phyloP scores from a whole-genome alignment of 2,329 filamentous ascomycete genomes.

The Beauveria bassiana region DNA sequence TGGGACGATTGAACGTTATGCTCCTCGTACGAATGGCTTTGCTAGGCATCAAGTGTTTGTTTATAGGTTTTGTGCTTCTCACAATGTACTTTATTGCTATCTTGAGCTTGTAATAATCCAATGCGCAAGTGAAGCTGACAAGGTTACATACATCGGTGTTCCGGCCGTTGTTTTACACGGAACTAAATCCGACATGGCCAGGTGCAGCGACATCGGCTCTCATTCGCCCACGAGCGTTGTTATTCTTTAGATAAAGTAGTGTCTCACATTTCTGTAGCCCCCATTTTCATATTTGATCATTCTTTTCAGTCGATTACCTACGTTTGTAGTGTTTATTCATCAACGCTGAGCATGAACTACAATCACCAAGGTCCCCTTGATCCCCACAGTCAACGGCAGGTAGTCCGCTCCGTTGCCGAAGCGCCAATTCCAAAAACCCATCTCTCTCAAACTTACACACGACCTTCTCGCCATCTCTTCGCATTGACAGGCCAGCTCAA shows the following conservation, averaged over 20 bases:
- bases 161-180: background rate
- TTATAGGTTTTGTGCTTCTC: background rate
- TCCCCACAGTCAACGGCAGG: background rate
- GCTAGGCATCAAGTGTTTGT: background rate
- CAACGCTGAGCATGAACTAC: background rate
- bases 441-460: constrained; percentile 3
- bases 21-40: background rate
- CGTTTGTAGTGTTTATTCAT: background rate
- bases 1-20: background rate
- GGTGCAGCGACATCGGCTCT: background rate
- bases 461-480: background rate
- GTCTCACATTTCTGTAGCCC: background rate
- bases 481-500: background rate
- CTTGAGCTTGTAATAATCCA: background rate
- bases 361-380: background rate
- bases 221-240: background rate
- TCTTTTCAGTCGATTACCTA: background rate
- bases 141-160: background rate
- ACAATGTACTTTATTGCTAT: background rate
- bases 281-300: no score
- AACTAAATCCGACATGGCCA: background rate
- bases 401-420: background rate
- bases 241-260: background rate
- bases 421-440: background rate
- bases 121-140: background rate